Conservation (phyloP, 2,329 filamentous ascomycete genomes). For the Aaosphaeria arxii region DNA sequence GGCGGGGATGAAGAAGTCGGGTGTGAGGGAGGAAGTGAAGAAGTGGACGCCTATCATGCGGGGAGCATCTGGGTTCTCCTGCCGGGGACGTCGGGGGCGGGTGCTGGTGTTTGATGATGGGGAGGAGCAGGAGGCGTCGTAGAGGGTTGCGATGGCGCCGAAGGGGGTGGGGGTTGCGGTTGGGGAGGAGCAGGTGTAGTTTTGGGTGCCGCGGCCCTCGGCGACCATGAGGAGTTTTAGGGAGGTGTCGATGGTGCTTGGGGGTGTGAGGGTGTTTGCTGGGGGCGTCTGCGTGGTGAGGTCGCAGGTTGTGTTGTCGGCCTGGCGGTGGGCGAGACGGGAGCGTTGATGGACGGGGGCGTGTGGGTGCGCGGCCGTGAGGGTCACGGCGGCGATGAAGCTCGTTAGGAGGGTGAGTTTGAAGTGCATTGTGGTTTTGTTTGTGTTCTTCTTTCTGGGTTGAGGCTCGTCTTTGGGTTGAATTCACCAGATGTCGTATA, state of each 20-base stretch:
- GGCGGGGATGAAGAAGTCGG: constrained; percentile 77
- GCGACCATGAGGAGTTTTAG: constrained; percentile 42
- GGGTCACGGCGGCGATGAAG: constrained; percentile 16
- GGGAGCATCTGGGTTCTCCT: constrained; percentile 14
- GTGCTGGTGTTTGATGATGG: too few relatives aligned
- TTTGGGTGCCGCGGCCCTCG: constrained; percentile 49
- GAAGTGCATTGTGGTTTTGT: constrained; percentile 20
- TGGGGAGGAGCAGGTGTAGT: constrained; percentile 45
- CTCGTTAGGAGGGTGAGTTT: constrained; percentile 16
- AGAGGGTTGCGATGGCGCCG: constrained; percentile 47
- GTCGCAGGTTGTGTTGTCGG: constrained; percentile 19
- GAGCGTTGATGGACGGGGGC: constrained; percentile 8
- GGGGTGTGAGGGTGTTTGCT: constrained; percentile 20
- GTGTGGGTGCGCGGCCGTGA: constrained; percentile 17
- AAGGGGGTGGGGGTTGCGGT: constrained; percentile 33
- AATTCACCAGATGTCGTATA: too few relatives aligned
- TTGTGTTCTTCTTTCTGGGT: not conserved
- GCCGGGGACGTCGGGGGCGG: constrained; percentile 25
- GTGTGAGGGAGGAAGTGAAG: constrained; percentile 69
- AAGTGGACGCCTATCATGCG: constrained; percentile 66
- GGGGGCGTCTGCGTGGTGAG: constrained; percentile 22
- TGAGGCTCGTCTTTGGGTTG: not conserved
- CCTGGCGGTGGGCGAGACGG: constrained; percentile 12
- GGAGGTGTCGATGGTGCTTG: constrained; percentile 18
- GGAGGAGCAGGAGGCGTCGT: constrained; percentile 40